These are phyloP conservation scores for Trametes cubensis DNA, from an alignment of 768 basidiomycete genomes.

Conservation along the genomic window DNA sequence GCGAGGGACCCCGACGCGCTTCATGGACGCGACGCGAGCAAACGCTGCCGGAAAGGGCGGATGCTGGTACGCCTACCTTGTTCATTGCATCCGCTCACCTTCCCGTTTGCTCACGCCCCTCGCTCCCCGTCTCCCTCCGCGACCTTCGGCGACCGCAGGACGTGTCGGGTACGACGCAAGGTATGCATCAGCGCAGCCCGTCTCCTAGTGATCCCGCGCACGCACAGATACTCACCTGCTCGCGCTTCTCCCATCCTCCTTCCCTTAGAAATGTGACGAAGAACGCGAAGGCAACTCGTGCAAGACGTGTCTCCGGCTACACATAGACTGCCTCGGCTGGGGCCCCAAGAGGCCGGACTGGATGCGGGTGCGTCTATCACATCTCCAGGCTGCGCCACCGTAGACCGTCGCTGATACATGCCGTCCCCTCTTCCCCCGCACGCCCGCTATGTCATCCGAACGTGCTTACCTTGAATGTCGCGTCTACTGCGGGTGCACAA, in stretches of 20 bases:
- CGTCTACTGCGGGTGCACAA: constrained; percentile 25
- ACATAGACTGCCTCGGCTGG: constrained; percentile 85
- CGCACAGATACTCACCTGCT: constrained; percentile 4
- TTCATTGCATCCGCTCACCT: constrained; percentile 1
- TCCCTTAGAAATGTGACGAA: constrained; percentile 86
- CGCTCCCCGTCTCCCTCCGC: constrained; percentile 5
- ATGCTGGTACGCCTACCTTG: constrained; percentile 61
- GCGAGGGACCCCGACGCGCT: constrained; percentile 54
- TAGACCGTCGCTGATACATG: constrained; percentile 18
- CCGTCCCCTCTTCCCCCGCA: constrained; percentile 11
- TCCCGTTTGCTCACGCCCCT: constrained; percentile 3
- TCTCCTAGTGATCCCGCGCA: constrained; percentile 19
- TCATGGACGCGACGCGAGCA: constrained; percentile 34
- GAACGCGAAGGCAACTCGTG: constrained; percentile 77
- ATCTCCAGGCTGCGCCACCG: constrained; percentile 19
- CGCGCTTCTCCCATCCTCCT: constrained; percentile 3
- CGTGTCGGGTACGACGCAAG: constrained; percentile 81
- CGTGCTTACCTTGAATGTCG: constrained; percentile 4
- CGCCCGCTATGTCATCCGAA: not conserved
- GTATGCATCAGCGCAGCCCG: constrained; percentile 43
- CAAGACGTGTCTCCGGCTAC: constrained; percentile 77
- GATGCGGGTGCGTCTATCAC: constrained; percentile 67
- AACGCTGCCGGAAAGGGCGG: constrained; percentile 70
- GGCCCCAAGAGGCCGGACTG: constrained; percentile 84
- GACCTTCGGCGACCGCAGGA: constrained; percentile 49